Evolutionary conservation across 2,329 filamentous ascomycete species (phyloP).

Genomic region (Polychaeton citri): DNA sequence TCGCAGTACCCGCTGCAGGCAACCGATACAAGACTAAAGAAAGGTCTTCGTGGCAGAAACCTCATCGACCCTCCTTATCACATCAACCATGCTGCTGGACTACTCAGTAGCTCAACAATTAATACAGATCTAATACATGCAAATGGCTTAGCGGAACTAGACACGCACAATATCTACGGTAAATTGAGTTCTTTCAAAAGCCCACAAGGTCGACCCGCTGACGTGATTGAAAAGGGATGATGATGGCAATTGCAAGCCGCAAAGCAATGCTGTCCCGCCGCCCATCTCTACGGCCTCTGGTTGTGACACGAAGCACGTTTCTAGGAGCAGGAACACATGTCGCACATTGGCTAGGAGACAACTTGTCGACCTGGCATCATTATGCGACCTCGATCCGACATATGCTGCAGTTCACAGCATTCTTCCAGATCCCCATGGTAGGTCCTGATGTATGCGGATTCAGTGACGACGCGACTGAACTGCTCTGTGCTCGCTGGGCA

Average conservation of each 20-base stretch:
- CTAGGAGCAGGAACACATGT: conserved; percentile 52
- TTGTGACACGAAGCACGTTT: conserved; percentile 66
- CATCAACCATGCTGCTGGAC: conserved; percentile 49
- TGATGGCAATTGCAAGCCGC: conserved; percentile 58
- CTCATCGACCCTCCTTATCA: conserved; percentile 51
- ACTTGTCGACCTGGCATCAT: conserved; percentile 30
- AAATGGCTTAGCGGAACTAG: conserved; percentile 55
- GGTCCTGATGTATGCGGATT: conserved; percentile 64
- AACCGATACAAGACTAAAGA: too few species aligned
- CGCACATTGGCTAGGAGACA: conserved; percentile 50
- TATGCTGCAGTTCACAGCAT: conserved; percentile 32
- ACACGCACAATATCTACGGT: conserved; percentile 65
- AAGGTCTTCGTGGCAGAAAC: conserved; percentile 51
- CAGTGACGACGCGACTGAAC: conserved; percentile 49
- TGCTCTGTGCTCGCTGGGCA: conserved; percentile 64
- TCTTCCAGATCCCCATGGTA: conserved; percentile 36
- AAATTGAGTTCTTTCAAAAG: too few species aligned
- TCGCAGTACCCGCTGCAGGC: conserved; percentile 19
- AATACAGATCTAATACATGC: conserved; percentile 55
- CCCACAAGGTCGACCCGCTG: too few species aligned
- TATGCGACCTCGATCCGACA: conserved; percentile 29
- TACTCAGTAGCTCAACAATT: conserved; percentile 37
- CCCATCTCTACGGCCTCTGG: conserved; percentile 49
- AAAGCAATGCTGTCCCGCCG: conserved; percentile 53
- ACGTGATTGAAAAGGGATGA: conserved; percentile 61